Evolutionary conservation across 139 green algal genomes (phyloP).

Genomic region (Trebouxia sp.): DNA sequence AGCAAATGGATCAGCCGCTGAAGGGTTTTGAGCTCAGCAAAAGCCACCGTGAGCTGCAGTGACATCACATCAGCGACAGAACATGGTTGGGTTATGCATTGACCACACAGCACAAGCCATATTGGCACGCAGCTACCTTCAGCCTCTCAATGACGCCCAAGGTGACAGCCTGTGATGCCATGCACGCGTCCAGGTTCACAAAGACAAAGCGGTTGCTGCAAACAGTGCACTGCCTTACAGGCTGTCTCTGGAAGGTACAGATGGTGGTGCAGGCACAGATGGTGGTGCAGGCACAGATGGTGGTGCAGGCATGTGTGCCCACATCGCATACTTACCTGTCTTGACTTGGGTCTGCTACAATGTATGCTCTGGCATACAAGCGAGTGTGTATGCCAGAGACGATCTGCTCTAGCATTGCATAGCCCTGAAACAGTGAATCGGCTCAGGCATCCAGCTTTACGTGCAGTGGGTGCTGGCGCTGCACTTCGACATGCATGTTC

Average conservation of each 20-base stretch:
- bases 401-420: conserved; percentile 74
- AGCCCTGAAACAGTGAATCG: no score
- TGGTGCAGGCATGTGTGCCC: not conserved
- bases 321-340: conserved; percentile 29
- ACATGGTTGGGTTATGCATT: no score
- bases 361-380: conserved; percentile 73
- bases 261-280: no score
- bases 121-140: conserved; percentile 35
- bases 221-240: not conserved
- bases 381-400: conserved; percentile 76
- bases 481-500: no score
- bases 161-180: conserved; percentile 83
- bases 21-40: no score
- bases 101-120: not conserved
- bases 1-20: no score
- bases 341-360: conserved; percentile 58
- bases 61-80: no score
- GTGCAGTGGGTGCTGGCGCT: no score
- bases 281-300: no score
- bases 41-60: no score
- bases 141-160: conserved; percentile 66
- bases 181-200: conserved; percentile 86
- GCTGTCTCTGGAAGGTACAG: no score
- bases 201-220: conserved; percentile 71
- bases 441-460: no score